Conservation (phyloP, 202 grass and related monocot species). For the Brachypodium distachyon region DNA sequence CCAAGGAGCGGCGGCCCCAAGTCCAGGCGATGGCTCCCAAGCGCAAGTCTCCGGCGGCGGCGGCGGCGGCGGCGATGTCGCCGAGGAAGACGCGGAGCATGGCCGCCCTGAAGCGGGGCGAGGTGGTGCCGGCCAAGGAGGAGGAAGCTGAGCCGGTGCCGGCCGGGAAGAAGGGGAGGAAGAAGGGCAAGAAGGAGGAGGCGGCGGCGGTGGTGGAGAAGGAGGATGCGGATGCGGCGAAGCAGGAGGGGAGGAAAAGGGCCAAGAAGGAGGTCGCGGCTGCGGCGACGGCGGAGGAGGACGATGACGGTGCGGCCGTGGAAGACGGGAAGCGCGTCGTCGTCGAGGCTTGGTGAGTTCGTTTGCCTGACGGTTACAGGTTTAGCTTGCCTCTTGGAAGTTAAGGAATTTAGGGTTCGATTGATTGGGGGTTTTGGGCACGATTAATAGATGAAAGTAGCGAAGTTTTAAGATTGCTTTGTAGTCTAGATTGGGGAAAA, state of each 20-base stretch:
- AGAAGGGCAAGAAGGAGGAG: constrained; percentile 14
- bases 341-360: constrained; percentile 67
- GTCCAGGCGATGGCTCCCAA: constrained; percentile 58
- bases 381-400: neutral
- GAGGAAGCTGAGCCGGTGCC: neutral
- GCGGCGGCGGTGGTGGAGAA: neutral
- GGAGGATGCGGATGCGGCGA: no score
- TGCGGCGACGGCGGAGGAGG: neutral
- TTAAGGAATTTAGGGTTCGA: neutral
- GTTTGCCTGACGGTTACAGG: neutral
- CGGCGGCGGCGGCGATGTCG: constrained; percentile 14
- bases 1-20: neutral
- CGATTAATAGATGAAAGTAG: neutral
- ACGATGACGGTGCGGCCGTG: neutral
- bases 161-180: constrained; percentile 6
- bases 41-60: constrained; percentile 40
- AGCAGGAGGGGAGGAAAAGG: neutral
- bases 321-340: constrained; percentile 31
- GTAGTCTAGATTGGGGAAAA: neutral
- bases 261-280: constrained; percentile 16
- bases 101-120: constrained; percentile 28
- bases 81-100: constrained; percentile 69
- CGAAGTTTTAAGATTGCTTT: neutral
- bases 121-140: constrained; percentile 15
- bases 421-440: neutral